These are phyloP conservation scores for Chaetomium sp. DNA, from an alignment of 2,329 filamentous ascomycete genomes.

Conservation along the genomic window DNA sequence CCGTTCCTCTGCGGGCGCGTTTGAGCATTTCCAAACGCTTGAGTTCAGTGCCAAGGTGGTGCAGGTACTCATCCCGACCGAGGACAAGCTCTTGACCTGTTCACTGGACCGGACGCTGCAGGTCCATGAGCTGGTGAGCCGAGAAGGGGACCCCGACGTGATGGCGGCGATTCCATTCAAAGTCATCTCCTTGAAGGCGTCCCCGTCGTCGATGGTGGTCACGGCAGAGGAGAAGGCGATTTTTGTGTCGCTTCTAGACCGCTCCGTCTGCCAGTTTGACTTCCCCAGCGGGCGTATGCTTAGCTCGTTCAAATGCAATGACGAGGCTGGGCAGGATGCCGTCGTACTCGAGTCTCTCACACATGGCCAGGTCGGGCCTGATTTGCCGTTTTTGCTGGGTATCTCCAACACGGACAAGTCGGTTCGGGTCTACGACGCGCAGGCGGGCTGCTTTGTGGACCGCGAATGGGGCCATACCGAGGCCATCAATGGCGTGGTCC, in stretches of 20 bases:
- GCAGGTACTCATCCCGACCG: slow-evolving; percentile 64
- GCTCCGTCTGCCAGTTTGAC: slow-evolving; percentile 55
- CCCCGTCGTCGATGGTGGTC: slow-evolving; percentile 77
- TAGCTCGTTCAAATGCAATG: slow-evolving; percentile 73
- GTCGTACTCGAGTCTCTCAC: slow-evolving; percentile 77
- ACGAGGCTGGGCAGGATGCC: slow-evolving; percentile 72
- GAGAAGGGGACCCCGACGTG: slow-evolving; percentile 56
- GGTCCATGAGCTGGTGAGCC: slow-evolving; percentile 68
- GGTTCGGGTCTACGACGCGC: slow-evolving; percentile 77
- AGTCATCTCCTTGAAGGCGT: slow-evolving; percentile 76
- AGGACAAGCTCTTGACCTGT: slow-evolving; percentile 73
- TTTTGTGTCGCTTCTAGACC: slow-evolving; percentile 55
- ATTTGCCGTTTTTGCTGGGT: slow-evolving; percentile 66
- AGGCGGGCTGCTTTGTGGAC: slow-evolving; percentile 69
- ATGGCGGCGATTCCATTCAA: slow-evolving; percentile 71
- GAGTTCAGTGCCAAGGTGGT: slow-evolving; percentile 86
- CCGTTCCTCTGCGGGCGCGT: slow-evolving; percentile 46
- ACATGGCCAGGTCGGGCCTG: slow-evolving; percentile 51
- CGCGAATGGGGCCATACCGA: slow-evolving; percentile 95
- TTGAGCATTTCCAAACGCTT: slow-evolving; percentile 82
- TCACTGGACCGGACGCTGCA: slow-evolving; percentile 85
- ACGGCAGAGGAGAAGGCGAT: slow-evolving; percentile 54
- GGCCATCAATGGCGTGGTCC: slow-evolving; percentile 76
- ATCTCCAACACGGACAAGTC: slow-evolving; percentile 95
- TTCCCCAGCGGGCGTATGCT: slow-evolving; percentile 62